Base-by-base conservation (phyloP, 2,329 filamentous ascomycete species). In the Colletotrichum karsti region DNA sequence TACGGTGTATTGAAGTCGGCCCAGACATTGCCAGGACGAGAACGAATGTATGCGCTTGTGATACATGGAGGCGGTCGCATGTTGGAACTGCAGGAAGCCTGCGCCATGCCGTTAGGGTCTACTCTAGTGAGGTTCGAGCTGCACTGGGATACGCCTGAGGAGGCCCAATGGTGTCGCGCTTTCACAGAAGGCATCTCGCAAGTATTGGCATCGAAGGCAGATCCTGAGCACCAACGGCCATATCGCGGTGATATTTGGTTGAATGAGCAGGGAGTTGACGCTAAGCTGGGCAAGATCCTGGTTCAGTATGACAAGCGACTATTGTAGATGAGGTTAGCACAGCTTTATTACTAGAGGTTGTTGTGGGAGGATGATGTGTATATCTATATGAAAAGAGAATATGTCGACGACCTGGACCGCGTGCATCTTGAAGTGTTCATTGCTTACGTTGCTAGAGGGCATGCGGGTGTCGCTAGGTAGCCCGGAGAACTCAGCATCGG, bases 11-110 rank as follows among this genome's bases (percentile, higher is more conserved):
- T 61, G 13, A 18, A 48, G 22, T 30, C 18, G 4, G 44, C 30
- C 22, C 9, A 50, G 26, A 37, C 5, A 4, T 12, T 18, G 18
- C 26, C n/a, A 26, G 41, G 20, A 24, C 6, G 44, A 22, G 42
- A 61, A 37, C n/a, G 44, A 61, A 51, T 61, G 30, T 61, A 61
- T 8, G 44, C 44, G 3, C 42, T 61, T 33, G 30, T 61, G 7
- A 51, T 61, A 22, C 44, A 61, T 4, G 20, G 57, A 7, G 44
- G 57, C 42, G 57, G 57, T 10, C 30, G 18, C 8, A 61, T 61
- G 18, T 22, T 37, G 13, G 57, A 61, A 10, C 26, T 61, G 7
- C 44, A 61, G 44, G 20, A 61, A 39, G 12, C n/a, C 13, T 61
- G 30, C 30, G 18, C 41, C 13, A 61, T 41, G 44, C 57, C n/a